Base-by-base conservation (phyloP, 768 basidiomycete genomes). In the Rhodotorula sphaerocarpa region DNA sequence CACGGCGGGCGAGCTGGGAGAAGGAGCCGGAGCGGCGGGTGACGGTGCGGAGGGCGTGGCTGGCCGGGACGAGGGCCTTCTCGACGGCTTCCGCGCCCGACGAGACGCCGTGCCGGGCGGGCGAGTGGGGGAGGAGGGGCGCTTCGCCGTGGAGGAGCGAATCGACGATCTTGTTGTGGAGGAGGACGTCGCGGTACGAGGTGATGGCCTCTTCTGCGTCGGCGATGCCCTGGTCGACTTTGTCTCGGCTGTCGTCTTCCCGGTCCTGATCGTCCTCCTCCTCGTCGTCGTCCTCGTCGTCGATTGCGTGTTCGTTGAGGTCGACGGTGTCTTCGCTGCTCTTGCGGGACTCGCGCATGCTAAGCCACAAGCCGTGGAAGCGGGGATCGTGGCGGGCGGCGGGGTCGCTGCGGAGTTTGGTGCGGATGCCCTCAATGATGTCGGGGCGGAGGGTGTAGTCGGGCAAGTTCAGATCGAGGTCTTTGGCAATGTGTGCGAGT, bases 81-180 rank as follows among this genome's bases (percentile, higher is more conserved):
- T 16, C 57, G 39, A 21, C 41, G 5, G 36, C n/a, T n/a, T n/a
- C n/a, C n/a, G n/a, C n/a, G n/a, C n/a, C n/a, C n/a, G n/a, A n/a
- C n/a, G n/a, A n/a, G n/a, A n/a, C n/a, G n/a, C n/a, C n/a, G n/a
- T n/a, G n/a, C n/a, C n/a, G n/a, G n/a, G n/a, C n/a, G n/a, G n/a
- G 25, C 10, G 15, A 21, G n/a, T 30, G 18, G 27, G 36, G 18
- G 18, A 7, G 15, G 21, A 1, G 55, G 62, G 5, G 34, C 11
- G 28, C 7, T 50, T 36, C 11, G 25, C 43, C 27, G 58, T 60
- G 53, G 12, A 50, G 43, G 58, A 59, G 58, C 23, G 57, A 25
- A 28, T 65, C 58, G 50, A 65, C 36, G 33, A 65, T 60, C 43
- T 56, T 53, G 7, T 36, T 47, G 27, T 59, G 25, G 21, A 65